phyloP scores from a whole-genome alignment of 495 filamentous ascomycete genomes.

The Echria macrotheca region DNA sequence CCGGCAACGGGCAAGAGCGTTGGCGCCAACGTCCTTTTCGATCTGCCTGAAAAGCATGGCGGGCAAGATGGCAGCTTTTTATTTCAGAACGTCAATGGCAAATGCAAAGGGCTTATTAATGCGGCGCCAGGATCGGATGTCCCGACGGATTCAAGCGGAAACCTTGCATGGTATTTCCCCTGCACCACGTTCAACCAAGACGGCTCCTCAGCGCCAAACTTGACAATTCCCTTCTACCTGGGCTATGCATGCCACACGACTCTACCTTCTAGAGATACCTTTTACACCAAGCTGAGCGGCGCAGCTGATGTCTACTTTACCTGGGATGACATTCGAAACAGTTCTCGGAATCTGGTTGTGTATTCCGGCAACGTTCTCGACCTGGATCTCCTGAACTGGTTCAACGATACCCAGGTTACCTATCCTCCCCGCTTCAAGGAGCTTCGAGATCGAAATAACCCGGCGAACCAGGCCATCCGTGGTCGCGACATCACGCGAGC shows the following conservation, averaged over 20 bases:
- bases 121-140: slow-evolving; percentile 64
- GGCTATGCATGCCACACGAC: slow-evolving; percentile 93
- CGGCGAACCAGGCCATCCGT: slow-evolving; percentile 62
- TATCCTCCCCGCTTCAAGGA: slow-evolving; percentile 75
- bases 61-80: slow-evolving; percentile 92
- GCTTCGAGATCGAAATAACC: slow-evolving; percentile 48
- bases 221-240: slow-evolving; percentile 64
- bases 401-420: slow-evolving; percentile 78
- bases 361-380: slow-evolving; percentile 94
- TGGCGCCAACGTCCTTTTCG: slow-evolving; percentile 74
- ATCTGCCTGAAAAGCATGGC: slow-evolving; percentile 71
- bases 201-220: slow-evolving; percentile 72
- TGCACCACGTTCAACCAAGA: slow-evolving; percentile 90
- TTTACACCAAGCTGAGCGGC: slow-evolving; percentile 62
- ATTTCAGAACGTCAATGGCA: slow-evolving; percentile 98
- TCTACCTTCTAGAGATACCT: slow-evolving; percentile 56
- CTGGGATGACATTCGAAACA: slow-evolving; percentile 91
- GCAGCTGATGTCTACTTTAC: slow-evolving; percentile 77
- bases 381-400: slow-evolving; percentile 84
- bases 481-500: slow-evolving; percentile 89
- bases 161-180: slow-evolving; percentile 96
- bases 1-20: slow-evolving; percentile 19
- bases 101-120: slow-evolving; percentile 89
- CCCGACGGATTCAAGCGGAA: slow-evolving; percentile 63
- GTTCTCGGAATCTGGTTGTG: slow-evolving; percentile 79